Evolutionary conservation across 2,329 filamentous ascomycete species (phyloP), one percentile per base, ranked within the genome.

Genomic region (Cadophora sp.): DNA sequence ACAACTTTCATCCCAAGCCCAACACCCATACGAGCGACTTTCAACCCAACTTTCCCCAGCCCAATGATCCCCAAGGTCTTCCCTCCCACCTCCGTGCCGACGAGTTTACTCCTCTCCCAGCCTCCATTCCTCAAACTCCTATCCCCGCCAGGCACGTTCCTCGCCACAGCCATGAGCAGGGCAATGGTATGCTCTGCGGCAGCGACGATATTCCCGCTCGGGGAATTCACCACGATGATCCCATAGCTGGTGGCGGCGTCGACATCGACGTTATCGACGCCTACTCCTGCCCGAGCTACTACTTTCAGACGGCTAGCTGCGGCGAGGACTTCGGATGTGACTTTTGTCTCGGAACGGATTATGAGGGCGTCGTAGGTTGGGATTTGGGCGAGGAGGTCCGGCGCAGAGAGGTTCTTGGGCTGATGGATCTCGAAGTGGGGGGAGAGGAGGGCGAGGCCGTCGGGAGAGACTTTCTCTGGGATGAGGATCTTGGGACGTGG

Each of bases 191-290:
- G 91, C 76, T 94, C 91, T 0, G 91, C 91, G 0, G 92, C 92
- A 0, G 92, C 92, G 66, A 91, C 87, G 72, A 94, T 93, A 76
- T 96, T 96, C 1, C 92, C 92, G 20, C 87, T 86, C 0, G 92
- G 92, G 30, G 87, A 91, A 78, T 95, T 96, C 64, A 95, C 89
- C 1, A 96, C 92, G 60, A 94, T 89, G 67, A 95, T 89, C 22
- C 92, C 92, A 63, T 88, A 83, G 47, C 85, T 83, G 0, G 91
- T 95, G 2, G 92, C 92, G 8, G 88, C 86, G 41, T 87, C 82
- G 0, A 95, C 89, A 75, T 95, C 85, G 59, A 96, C 92, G 79
- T 95, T 94, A 80, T 95, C 91, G 27, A 95, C 91, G 39, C 91
- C 92, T 0, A 95, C 92, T 14, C 92, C 92, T 14, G 92, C 92